Base-by-base conservation (phyloP, 1,284 basidiomycete genomes). In the Tausonia pullulans region DNA sequence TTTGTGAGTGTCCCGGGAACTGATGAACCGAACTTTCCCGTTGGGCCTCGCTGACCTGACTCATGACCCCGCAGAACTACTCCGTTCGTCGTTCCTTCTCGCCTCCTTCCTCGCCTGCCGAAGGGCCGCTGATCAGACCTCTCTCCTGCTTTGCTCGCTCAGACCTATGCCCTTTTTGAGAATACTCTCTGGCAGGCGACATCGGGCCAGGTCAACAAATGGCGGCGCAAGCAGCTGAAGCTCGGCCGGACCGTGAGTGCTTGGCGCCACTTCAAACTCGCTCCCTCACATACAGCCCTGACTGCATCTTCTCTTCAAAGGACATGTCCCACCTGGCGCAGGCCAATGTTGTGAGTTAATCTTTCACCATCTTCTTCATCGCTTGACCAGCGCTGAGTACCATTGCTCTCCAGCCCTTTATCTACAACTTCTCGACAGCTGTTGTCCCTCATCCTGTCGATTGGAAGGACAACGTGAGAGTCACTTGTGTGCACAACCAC, bases 391-490 rank as follows among this genome's bases (percentile, higher is more conserved):
- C 27, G 2, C 27, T 27, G 27, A 27, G 27, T 27, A 27, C 27
- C 27, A 27, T 27, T 27, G 27, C 27, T 27, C 27, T 44, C 9
- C 5, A 68, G 70, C 85, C 85, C 0, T 87, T 88, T 73, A 79
- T 89, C 62, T 90, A 86, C 74, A 85, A 85, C 71, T 85, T 86
- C 67, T 72, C 71, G 61, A 69, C 73, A 73, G 78, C 80, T n/a
- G 81, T 87, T 14, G 84, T 87, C 3, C 84, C 84, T 1, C 84
- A 84, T 71, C 86, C 86, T 7, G 74, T 87, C 46, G 87, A 90
- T 71, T 90, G 87, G 87, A 82, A 82, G 65, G 53, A 50, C 41
- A 50, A 53, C 11, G 55, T 55, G 50, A 50, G 16, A 11, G 14
- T 60, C 51, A 7, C 16, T 40, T 16, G 4, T 40, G 9, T 51